Evolutionary conservation across 2,329 filamentous ascomycete species (phyloP), one percentile per base, ranked within the genome.

Genomic region (Pseudonectria foliicola): DNA sequence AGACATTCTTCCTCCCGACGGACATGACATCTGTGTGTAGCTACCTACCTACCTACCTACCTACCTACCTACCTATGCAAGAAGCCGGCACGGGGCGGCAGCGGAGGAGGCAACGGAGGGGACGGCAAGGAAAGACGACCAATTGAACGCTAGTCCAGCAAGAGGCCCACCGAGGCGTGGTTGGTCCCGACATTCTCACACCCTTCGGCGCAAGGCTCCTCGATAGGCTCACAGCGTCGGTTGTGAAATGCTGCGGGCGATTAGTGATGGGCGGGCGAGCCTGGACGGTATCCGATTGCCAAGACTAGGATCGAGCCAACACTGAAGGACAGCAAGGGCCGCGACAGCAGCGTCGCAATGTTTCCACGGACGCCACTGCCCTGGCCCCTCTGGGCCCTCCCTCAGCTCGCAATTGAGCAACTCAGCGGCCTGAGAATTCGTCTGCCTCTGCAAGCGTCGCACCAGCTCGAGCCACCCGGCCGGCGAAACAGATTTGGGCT

Each of bases 141-240:
- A 33, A 10, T 29, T 33, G 30, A 38, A 35, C 29, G 26, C n/a
- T 21, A 37, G 29, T 27, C 31, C 35, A 23, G 14, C 25, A 13
- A 13, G 13, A 25, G 10, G 31, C 13, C 30, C 24, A 34, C 12
- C 24, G 34, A 13, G 16, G 16, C n/a, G n/a, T n/a, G n/a, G n/a
- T n/a, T n/a, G n/a, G 25, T 39, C 36, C 25, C 24, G 36, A 32
- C 27, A 31, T 35, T 25, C 26, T 31, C 39, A 41, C 41, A 53
- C 52, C 50, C 49, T 44, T 52, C 5, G 8, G 45, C 35, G 44
- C 48, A 48, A 56, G 55, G 55, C 55, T 38, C 54, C 53, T 52
- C 47, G 34, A 55, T 55, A 53, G 55, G 55, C 50, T 56, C 40
- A 53, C 46, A 49, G 40, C 36, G 36, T 37, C 31, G 44, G 39